Conservation (phyloP, 495 filamentous ascomycete species). For the Penicillium steckii region DNA sequence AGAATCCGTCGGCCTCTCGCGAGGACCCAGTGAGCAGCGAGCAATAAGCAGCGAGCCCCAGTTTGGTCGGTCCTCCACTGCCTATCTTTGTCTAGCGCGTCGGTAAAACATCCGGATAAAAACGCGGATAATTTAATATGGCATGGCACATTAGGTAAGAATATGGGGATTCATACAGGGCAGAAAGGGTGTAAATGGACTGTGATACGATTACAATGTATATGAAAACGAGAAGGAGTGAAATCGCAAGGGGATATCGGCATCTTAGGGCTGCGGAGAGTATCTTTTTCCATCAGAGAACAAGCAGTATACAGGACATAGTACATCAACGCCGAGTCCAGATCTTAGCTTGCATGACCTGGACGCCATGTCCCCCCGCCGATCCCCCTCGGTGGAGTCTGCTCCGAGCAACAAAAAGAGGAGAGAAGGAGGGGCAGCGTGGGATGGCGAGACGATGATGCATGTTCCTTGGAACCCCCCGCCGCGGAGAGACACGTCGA, state of each 20-base stretch:
- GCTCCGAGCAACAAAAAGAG: conserved; percentile 11
- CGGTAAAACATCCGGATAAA: conserved; percentile 11
- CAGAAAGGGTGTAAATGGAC: neutral
- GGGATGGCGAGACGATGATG: conserved; percentile 8
- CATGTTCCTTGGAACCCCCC: conserved; percentile 3
- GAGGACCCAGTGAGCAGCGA: too few relatives aligned
- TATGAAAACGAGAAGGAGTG: neutral
- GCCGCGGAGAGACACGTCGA: conserved; percentile 13
- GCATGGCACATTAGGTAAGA: conserved; percentile 8
- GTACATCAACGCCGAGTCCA: neutral
- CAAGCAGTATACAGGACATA: too few relatives aligned
- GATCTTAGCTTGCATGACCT: neutral
- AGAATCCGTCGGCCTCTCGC: neutral
- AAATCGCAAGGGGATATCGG: neutral
- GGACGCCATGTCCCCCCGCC: neutral
- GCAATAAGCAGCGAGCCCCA: neutral
- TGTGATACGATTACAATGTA: neutral
- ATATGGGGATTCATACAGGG: neutral
- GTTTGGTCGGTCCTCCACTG: neutral
- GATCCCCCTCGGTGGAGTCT: conserved; percentile 24
- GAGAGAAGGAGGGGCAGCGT: conserved; percentile 9
- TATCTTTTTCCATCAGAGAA: neutral
- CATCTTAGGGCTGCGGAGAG: too few relatives aligned
- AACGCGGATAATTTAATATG: conserved; percentile 13
- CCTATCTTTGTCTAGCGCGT: conserved; percentile 1